Evolutionary conservation across 192 early-diverging fungal species (phyloP).

Genomic region (Coemansia sp.): DNA sequence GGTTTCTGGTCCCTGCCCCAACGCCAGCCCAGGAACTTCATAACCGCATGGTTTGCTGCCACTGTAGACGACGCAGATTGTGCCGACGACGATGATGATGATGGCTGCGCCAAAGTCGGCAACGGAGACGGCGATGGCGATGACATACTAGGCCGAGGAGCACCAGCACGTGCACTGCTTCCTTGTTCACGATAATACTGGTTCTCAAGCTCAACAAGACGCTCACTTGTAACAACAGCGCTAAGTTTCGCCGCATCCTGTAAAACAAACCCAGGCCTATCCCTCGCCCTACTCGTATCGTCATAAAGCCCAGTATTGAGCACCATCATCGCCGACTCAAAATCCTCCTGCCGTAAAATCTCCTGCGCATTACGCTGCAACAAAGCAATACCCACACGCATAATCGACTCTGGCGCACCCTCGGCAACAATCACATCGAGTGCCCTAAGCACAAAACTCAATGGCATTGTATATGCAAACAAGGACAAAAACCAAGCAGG

Average conservation of each 20-base stretch:
- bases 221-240: constrained; percentile 63
- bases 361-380: constrained; percentile 75
- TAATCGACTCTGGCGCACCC: constrained; percentile 86
- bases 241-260: constrained; percentile 74
- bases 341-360: constrained; percentile 71
- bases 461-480: constrained; percentile 95
- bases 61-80: not conserved
- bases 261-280: constrained; percentile 61
- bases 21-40: constrained; percentile 48
- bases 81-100: not conserved
- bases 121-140: not conserved
- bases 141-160: not conserved
- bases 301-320: constrained; percentile 83
- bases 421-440: constrained; percentile 92
- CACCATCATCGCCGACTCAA: constrained; percentile 81
- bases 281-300: constrained; percentile 58
- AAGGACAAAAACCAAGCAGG: constrained; percentile 97
- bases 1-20: constrained; percentile 33
- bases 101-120: not conserved
- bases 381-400: constrained; percentile 85
- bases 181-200: constrained; percentile 34
- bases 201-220: constrained; percentile 67
- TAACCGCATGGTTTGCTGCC: constrained; percentile 17
- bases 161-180: not conserved
- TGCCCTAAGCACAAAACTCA: constrained; percentile 84